phyloP scores from a whole-genome alignment of 352 stramenopile species.

The Phytophthora nicotianae region DNA sequence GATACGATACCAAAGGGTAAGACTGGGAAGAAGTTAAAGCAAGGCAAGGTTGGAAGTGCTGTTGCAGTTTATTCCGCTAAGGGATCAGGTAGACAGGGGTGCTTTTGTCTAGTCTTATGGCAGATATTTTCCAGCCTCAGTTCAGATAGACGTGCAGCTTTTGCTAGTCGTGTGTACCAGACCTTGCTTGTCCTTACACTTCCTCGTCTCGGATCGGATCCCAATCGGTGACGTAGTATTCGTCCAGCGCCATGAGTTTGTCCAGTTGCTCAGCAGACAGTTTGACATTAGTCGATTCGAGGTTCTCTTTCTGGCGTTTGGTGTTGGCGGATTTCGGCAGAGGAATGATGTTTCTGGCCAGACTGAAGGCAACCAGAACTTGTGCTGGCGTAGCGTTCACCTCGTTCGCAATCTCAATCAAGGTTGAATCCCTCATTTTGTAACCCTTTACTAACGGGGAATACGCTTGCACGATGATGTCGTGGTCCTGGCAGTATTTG shows the following conservation, averaged over 20 bases:
- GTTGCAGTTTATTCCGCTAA: background rate
- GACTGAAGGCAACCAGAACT: conserved; percentile 59
- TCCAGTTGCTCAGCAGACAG: conserved; percentile 40
- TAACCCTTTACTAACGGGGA: conserved; percentile 52
- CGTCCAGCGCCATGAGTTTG: conserved; percentile 46
- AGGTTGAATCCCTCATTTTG: conserved; percentile 45
- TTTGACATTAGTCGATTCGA: conserved; percentile 43
- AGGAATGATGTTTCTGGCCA: conserved; percentile 59
- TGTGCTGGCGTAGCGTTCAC: conserved; percentile 46
- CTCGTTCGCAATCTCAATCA: conserved; percentile 44
- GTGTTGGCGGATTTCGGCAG: conserved; percentile 64
- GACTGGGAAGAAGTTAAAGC: background rate
- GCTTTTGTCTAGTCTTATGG: background rate
- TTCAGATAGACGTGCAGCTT: background rate
- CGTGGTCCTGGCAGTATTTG: conserved; percentile 58
- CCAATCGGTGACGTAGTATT: conserved; percentile 57
- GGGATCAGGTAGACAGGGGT: background rate
- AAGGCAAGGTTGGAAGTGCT: too few relatives aligned
- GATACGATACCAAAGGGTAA: background rate
- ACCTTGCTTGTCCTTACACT: conserved; percentile 29
- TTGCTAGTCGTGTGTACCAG: background rate
- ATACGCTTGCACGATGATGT: conserved; percentile 65
- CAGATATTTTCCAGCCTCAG: conserved; percentile 8
- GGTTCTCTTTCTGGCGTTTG: conserved; percentile 60
- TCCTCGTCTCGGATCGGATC: conserved; percentile 51